These are phyloP conservation scores for Tetrastigma voinierianum DNA, from an alignment of 164 flowering plant species.

Conservation along the genomic window DNA sequence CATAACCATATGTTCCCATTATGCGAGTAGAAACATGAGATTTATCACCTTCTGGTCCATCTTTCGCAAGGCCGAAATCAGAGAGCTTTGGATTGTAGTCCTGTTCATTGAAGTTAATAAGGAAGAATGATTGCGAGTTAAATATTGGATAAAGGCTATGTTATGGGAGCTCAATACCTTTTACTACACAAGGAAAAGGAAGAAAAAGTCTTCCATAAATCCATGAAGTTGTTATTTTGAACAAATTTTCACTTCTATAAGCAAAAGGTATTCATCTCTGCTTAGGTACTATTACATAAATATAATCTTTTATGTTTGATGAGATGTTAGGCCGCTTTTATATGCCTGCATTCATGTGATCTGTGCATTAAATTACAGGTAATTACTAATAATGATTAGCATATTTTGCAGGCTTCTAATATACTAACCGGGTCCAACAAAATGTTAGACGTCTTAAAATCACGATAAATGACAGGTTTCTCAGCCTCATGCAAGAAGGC, in stretches of 20 bases:
- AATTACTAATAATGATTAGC: too few species aligned
- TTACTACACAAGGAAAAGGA: too few species aligned
- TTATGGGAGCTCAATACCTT: too few species aligned
- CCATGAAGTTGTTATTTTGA: too few species aligned
- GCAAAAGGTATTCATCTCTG: too few species aligned
- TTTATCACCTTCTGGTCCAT: slow-evolving; percentile 86
- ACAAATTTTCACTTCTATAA: too few species aligned
- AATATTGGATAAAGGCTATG: background rate
- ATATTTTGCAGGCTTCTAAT: background rate
- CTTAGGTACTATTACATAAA: background rate
- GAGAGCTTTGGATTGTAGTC: slow-evolving; percentile 86
- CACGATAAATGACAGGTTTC: slow-evolving; percentile 89
- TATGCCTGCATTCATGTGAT: too few species aligned
- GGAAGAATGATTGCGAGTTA: background rate
- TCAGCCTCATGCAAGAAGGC: slow-evolving; percentile 94
- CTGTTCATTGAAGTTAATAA: slow-evolving; percentile 26
- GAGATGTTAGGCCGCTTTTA: too few species aligned
- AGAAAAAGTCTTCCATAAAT: too few species aligned
- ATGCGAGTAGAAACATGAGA: slow-evolving; percentile 90
- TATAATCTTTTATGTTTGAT: too few species aligned
- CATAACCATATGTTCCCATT: slow-evolving; percentile 93
- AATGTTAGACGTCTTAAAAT: slow-evolving; percentile 93
- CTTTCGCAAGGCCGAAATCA: slow-evolving; percentile 89
- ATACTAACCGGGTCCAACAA: slow-evolving; percentile 69
- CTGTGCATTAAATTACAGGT: too few species aligned